Conservation (phyloP, 345 rosid genomes). For the Limnanthes douglasii region DNA sequence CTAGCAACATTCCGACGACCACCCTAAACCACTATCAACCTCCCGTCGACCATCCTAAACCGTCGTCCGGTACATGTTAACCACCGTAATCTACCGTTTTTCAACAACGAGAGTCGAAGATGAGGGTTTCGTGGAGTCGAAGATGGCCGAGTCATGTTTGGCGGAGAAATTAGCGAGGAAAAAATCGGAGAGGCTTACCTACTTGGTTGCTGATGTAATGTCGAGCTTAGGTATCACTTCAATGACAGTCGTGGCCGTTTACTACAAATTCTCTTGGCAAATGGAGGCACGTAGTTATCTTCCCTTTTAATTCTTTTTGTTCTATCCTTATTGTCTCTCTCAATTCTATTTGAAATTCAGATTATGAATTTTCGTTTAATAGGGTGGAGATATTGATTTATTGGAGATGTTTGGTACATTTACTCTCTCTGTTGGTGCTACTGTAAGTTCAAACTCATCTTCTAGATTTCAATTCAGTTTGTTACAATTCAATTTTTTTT, state of each 20-base stretch:
- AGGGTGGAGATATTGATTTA: slow-evolving; percentile 72
- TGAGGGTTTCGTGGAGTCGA: slow-evolving; percentile 8
- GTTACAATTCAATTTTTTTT: no score
- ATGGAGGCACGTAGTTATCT: slow-evolving; percentile 42
- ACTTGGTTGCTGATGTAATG: slow-evolving; percentile 68
- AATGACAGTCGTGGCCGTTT: slow-evolving; percentile 69
- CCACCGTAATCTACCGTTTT: no score
- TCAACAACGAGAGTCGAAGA: no score
- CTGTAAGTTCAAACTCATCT: slow-evolving; percentile 30
- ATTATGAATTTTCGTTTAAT: background rate
- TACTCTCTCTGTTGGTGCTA: slow-evolving; percentile 84
- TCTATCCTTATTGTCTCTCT: no score
- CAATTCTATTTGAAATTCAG: background rate
- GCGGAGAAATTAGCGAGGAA: slow-evolving; percentile 48
- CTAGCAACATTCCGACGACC: no score
- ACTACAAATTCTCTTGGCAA: slow-evolving; percentile 81
- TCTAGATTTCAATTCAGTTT: background rate
- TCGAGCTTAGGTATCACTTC: slow-evolving; percentile 85
- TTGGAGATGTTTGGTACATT: slow-evolving; percentile 82
- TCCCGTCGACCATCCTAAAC: no score
- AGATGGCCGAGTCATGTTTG: slow-evolving; percentile 17
- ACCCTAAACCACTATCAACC: no score
- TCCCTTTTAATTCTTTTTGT: background rate
- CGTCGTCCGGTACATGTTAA: no score
- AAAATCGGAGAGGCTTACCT: slow-evolving; percentile 67